A percentile compares a stretch with the other conserved stretches of the same genome.
phyloP scores from a whole-genome alignment of 768 basidiomycete species.

The Boletus pseudopeckii region DNA sequence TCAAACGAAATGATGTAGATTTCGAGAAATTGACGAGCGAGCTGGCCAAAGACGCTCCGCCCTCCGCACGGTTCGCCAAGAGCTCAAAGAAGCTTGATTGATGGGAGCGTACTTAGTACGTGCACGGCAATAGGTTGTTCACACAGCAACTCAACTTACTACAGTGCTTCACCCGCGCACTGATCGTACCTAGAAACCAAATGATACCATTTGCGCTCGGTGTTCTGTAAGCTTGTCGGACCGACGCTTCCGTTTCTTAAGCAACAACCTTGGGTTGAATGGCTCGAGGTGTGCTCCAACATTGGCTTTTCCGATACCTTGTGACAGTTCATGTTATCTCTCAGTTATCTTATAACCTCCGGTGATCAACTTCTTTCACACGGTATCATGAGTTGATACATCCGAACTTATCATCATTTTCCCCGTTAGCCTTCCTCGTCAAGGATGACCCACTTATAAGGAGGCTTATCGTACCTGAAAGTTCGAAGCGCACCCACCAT shows the following conservation, averaged over 20 bases:
- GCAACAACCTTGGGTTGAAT: background rate
- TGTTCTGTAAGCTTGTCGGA: background rate
- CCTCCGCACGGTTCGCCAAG: constrained; percentile 20
- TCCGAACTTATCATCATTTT: background rate
- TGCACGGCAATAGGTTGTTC: background rate
- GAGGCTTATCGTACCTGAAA: background rate
- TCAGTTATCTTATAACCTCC: background rate
- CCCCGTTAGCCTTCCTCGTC: background rate
- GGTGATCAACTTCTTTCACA: constrained; percentile 8
- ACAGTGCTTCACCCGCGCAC: background rate
- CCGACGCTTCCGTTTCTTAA: background rate
- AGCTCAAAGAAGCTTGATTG: constrained; percentile 30
- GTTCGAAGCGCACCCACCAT: background rate
- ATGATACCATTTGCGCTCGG: background rate
- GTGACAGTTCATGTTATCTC: constrained; percentile 11
- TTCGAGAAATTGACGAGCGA: constrained; percentile 29
- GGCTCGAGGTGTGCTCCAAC: background rate
- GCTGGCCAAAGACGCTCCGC: constrained; percentile 17
- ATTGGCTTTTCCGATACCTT: background rate
- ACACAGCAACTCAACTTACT: background rate
- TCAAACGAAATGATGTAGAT: constrained; percentile 30
- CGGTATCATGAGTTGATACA: background rate
- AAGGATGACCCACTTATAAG: constrained; percentile 5
- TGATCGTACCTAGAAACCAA: background rate
- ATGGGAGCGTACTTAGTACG: constrained; percentile 5